Base-by-base conservation (phyloP, 2,329 filamentous ascomycete species). In the Fusarium avenaceum region DNA sequence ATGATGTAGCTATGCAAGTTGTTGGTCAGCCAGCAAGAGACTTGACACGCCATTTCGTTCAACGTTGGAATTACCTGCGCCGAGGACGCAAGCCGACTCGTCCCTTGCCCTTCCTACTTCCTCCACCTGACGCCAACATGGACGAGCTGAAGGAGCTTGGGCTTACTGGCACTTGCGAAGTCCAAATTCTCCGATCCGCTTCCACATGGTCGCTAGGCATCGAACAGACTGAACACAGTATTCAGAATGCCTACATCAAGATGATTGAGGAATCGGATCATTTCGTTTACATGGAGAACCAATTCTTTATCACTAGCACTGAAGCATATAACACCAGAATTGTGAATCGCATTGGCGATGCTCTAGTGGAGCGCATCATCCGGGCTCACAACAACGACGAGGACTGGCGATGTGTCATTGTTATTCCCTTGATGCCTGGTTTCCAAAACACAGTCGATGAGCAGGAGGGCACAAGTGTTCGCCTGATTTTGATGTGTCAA, bases 281-380 rank as follows among this genome's bases (percentile, higher is more conserved):
- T 78, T 97, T 97, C 74, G 93, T 98, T 51, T 98, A 99, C 79
- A 97, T 98, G 70, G 96, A 99, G 78, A 99, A 99, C 76, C 96
- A 99, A 76, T 99, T 98, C 80, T 99, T 97, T 82, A 92, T 99
- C 78, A 96, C 93, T 35, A 97, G 93, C 70, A 96, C 92, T 50
- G 92, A 96, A 74, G 94, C 94, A 7, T 89, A 97, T 72, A 92
- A 92, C 52, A 92, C 91, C 14, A 93, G 90, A 76, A 96, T 99
- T 67, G 87, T 93, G 77, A 99, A 99, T 78, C 89, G 90, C 69
- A 97, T 99, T 71, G 95, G 95, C 50, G 95, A 98, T 80, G 95
- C 96, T 4, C 84, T 99, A 32, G 95, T 98, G 10, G 92, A 97
- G 73, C 92, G 96, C 48, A 96, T 97, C 73, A 90, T 94, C 63